phyloP scores from a whole-genome alignment of 2,329 filamentous ascomycete species.

The Hypoxylon sp. region DNA sequence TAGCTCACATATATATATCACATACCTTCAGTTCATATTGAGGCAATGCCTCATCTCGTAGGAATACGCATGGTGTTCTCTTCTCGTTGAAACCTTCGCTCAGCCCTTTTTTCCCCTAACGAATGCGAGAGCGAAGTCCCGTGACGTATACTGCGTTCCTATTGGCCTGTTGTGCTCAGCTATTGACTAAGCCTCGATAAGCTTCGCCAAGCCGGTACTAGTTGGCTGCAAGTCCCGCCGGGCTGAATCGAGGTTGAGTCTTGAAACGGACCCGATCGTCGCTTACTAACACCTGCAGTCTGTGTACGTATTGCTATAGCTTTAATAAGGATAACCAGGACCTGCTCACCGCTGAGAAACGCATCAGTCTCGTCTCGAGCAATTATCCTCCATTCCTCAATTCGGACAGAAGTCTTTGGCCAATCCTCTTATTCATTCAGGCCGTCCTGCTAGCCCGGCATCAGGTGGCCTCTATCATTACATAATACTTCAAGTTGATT shows the following conservation, averaged over 20 bases:
- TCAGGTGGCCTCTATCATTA: too few relatives aligned
- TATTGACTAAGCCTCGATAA: constrained; percentile 31
- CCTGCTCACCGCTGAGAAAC: not conserved
- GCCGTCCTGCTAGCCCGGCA: too few relatives aligned
- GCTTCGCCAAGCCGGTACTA: constrained; percentile 36
- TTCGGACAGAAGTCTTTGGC: too few relatives aligned
- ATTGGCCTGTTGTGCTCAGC: constrained; percentile 20
- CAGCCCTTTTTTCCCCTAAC: not conserved
- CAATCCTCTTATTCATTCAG: too few relatives aligned
- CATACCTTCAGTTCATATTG: not conserved
- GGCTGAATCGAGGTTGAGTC: constrained; percentile 5
- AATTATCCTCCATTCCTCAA: not conserved
- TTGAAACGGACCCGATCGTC: constrained; percentile 1
- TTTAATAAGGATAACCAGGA: not conserved
- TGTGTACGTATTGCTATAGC: not conserved
- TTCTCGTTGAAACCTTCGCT: constrained; percentile 8
- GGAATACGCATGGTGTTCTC: constrained; percentile 5
- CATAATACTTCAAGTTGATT: not conserved
- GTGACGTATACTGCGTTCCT: not conserved
- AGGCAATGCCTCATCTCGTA: constrained; percentile 1
- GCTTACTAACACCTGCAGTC: not conserved
- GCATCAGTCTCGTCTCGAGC: not conserved
- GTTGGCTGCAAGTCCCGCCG: not conserved
- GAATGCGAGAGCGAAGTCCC: constrained; percentile 28
- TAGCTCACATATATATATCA: constrained; percentile 22